Evolutionary conservation across 176 grass and related monocot species (phyloP), one percentile per base, ranked within the genome.

Genomic region (Rhynchospora pubera): DNA sequence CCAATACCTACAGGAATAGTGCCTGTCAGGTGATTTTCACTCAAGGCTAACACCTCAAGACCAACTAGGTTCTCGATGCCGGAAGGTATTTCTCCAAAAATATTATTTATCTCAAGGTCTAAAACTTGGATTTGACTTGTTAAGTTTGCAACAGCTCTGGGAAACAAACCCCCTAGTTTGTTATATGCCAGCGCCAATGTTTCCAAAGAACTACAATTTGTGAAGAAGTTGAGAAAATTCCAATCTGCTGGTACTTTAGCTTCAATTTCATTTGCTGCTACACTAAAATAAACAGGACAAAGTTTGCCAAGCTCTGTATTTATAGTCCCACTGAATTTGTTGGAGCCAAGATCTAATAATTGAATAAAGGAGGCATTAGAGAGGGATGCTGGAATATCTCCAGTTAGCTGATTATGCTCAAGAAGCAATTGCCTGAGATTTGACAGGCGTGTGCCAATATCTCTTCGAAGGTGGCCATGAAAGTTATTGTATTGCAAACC

Each of bases 1-100:
- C 77, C 84, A 8, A 89, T 86, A 14, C 62, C 53, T 1, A n/a
- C 46, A 66, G 82, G 90, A 79, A 87, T 89, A 39, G 4, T 28
- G 28, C 87, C 82, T 18, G 65, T 63, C 43, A 85, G 80, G 18
- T 76, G 46, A 24, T 91, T 91, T 0, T 0, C 23, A 0, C 0
- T 4, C 0, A 88, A 11, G 5, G 77, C 71, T 28, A 86, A 66
- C 5, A 14, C 2, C 1, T 0, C 0, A 21, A 91, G 79, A 68
- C 16, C 2, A 8, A 57, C 1, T 5, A 88, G 80, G 19, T 79
- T 91, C 45, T 67, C 73, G 2, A 91, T 69, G 39, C 63, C 83
- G 3, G 6, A 13, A 22, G 83, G 80, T 21, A 91, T 83, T 13
- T 42, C 12, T 0, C 86, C 86, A 0, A 59, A 47, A 11, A 91